Evolutionary conservation across 306 rosid species (phyloP), one percentile per base, ranked within the genome.

Genomic region (Cicer judaicum): DNA sequence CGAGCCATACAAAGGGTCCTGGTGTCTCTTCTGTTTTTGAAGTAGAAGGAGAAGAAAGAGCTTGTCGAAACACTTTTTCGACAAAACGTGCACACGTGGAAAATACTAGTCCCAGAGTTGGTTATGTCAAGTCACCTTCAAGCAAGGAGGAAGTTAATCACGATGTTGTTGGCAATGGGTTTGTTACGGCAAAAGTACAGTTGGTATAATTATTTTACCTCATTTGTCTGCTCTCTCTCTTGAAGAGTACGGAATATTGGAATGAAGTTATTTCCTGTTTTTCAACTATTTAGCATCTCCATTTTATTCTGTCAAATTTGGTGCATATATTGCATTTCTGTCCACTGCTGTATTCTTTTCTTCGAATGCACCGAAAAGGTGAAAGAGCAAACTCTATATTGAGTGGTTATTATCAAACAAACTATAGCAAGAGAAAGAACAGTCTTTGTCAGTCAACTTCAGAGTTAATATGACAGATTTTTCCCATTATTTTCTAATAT

Each of bases 51-150:
- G 97, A 88, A 74, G 96, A 87, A 68, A 83, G 83, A 78, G 64
- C 86, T 78, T 73, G 41, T 70, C 86, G 85, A 72, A 88, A 80
- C 71, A 14, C 60, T 9, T 65, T 73, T 18, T 82, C 88, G 7
- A 43, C 86, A 61, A 94, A 89, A 72, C 93, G 95, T 46, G 84
- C 67, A 71, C 90, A 85, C 76, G 40, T 73, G 78, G 99, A 92
- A 82, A 78, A 70, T 54, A 54, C 62, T 57, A 86, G 88, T 64
- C 90, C 93, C 44, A 82, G 70, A 81, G 80, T 77, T 62, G 87
- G 89, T 48, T 82, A 29, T 53, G 41, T 71, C 13, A 90, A 80
- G 81, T 90, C 97, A 34, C 95, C 92, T 54, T 75, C 77, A 43
- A 78, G 71, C 78, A 81, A 83, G 13, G 95, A 89, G 77, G 95